Conservation (phyloP, 1,139 yeast genomes). For the Pichia sp. region DNA sequence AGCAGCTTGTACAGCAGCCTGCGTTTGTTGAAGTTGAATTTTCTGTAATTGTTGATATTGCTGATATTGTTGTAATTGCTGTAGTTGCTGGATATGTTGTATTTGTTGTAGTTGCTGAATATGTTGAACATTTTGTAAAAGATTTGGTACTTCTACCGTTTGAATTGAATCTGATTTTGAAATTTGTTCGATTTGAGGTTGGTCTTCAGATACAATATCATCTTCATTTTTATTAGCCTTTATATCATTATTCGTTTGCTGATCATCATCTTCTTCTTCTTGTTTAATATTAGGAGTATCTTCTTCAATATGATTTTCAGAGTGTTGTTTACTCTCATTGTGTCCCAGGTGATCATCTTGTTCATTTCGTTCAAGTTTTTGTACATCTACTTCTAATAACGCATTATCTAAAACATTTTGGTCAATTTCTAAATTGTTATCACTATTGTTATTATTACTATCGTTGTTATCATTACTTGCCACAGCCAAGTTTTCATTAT, state of each 20-base stretch:
- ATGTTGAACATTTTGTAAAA: conserved; percentile 4
- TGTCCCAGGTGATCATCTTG: no score
- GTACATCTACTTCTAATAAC: no score
- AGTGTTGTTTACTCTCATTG: no score
- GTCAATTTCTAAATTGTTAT: no score
- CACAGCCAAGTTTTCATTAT: conserved; percentile 6
- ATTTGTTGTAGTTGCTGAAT: conserved; percentile 3
- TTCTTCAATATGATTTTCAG: no score
- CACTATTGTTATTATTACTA: not conserved
- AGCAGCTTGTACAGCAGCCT: not conserved
- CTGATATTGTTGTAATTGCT: not conserved
- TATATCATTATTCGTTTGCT: no score
- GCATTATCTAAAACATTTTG: not conserved
- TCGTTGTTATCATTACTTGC: not conserved
- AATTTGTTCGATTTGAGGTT: no score
- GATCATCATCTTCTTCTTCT: no score
- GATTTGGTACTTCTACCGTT: not conserved
- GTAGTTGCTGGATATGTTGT: conserved; percentile 4
- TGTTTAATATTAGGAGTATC: no score
- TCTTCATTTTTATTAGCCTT: no score
- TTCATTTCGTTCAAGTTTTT: no score
- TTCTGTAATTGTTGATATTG: not conserved
- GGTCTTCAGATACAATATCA: no score
- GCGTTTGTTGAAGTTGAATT: conserved; percentile 1
- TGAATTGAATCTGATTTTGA: not conserved